Percentiles rank a stretch among this genome's conserved stretches.
These are phyloP conservation scores for Erythrobasidium yunnanense DNA, from an alignment of 768 basidiomycete genomes.

Conservation along the genomic window DNA sequence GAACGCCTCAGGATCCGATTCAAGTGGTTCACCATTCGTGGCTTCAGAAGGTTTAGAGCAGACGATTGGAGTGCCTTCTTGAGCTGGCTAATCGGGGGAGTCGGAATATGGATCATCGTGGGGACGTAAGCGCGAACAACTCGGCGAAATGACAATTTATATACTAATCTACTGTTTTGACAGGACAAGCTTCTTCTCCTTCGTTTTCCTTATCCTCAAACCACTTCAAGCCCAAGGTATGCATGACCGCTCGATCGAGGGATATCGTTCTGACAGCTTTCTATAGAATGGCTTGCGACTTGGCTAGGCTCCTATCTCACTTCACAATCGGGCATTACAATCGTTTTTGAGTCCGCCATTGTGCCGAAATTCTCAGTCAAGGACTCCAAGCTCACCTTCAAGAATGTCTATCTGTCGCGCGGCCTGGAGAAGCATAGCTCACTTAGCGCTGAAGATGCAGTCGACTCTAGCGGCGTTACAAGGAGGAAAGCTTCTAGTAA, in stretches of 20 bases:
- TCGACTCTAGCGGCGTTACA: neutral
- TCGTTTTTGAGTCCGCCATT: constrained; percentile 94
- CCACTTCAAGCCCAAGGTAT: constrained; percentile 72
- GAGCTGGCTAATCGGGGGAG: constrained; percentile 90
- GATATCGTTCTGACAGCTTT: neutral
- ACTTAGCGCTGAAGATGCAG: neutral
- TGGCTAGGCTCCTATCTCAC: constrained; percentile 88
- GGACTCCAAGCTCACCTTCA: constrained; percentile 87
- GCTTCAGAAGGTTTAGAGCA: constrained; percentile 85
- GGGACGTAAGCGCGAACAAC: constrained; percentile 62
- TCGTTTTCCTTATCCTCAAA: constrained; percentile 77
- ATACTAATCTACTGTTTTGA: no score
- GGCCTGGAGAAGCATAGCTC: constrained; percentile 46
- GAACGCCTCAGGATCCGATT: constrained; percentile 78
- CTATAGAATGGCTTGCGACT: constrained; percentile 66
- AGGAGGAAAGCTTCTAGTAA: neutral
- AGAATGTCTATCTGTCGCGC: constrained; percentile 87
- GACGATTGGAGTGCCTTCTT: constrained; percentile 95
- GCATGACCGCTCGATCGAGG: constrained; percentile 31
- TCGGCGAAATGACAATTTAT: no score
- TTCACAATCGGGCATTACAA: constrained; percentile 77
- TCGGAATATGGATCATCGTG: constrained; percentile 86
- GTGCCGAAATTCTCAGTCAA: constrained; percentile 63
- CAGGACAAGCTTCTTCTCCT: constrained; percentile 88
- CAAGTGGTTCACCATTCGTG: constrained; percentile 92